Percentiles rank a stretch among this genome's conserved stretches.
phyloP scores from a whole-genome alignment of 768 basidiomycete genomes.

The Ramaria rubella region DNA sequence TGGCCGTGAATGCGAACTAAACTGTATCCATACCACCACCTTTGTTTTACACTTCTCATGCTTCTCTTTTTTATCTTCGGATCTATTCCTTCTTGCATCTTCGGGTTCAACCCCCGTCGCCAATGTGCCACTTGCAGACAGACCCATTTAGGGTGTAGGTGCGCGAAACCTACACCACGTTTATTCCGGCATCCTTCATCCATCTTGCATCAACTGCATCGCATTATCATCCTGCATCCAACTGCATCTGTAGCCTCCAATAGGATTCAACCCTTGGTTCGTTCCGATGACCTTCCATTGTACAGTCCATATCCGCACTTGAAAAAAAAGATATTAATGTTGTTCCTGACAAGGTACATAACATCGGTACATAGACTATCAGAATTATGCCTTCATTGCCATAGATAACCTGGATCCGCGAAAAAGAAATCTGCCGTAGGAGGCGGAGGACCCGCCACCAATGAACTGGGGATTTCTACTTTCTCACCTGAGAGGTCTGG shows the following conservation, averaged over 20 bases:
- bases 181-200: slow-evolving; percentile 16
- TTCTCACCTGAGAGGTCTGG: slow-evolving; percentile 82
- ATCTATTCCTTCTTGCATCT: slow-evolving; percentile 27
- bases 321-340: too few species aligned
- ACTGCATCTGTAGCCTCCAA: slow-evolving; percentile 12
- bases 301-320: not conserved
- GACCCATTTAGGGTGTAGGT: slow-evolving; percentile 8
- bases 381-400: slow-evolving; percentile 3
- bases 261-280: slow-evolving; percentile 7
- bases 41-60: slow-evolving; percentile 23
- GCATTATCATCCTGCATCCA: slow-evolving; percentile 11
- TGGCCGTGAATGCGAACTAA: slow-evolving; percentile 17
- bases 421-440: slow-evolving; percentile 81
- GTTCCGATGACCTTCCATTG: not conserved
- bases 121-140: slow-evolving; percentile 8
- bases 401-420: slow-evolving; percentile 42
- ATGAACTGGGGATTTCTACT: slow-evolving; percentile 80
- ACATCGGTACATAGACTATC: not conserved
- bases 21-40: slow-evolving; percentile 15
- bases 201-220: slow-evolving; percentile 31
- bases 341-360: not conserved
- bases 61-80: slow-evolving; percentile 15
- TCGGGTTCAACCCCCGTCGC: slow-evolving; percentile 88
- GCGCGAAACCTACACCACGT: slow-evolving; percentile 50
- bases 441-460: slow-evolving; percentile 74